Evolutionary conservation across 225 moss, liverwort and hornwort species (phyloP).

Genomic region (Takakia lepidozioides): DNA sequence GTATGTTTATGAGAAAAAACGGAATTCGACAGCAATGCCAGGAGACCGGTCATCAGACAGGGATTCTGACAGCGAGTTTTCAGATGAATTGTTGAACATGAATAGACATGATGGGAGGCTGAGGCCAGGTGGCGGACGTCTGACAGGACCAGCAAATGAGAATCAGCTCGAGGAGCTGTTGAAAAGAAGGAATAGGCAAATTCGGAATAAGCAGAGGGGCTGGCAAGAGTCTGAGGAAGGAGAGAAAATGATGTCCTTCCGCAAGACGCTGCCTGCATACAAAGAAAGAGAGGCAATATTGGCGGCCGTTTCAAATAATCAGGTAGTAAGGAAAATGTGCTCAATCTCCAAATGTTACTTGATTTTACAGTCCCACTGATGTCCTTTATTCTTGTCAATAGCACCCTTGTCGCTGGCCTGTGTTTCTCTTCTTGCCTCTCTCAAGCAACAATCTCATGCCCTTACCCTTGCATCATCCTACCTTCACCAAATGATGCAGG

Average conservation of each 20-base stretch:
- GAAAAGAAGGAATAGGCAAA: slow-evolving; percentile 54
- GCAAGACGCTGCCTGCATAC: slow-evolving; percentile 62
- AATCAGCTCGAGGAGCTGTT: slow-evolving; percentile 56
- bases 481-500: slow-evolving; percentile 31
- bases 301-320: slow-evolving; percentile 46
- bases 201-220: slow-evolving; percentile 66
- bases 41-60: slow-evolving; percentile 13
- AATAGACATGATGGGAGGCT: slow-evolving; percentile 10
- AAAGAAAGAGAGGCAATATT: slow-evolving; percentile 63
- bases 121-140: slow-evolving; percentile 9
- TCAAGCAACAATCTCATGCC: too few relatives aligned
- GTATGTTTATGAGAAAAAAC: slow-evolving; percentile 30
- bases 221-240: slow-evolving; percentile 77
- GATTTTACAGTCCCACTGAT: background rate
- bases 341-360: slow-evolving; percentile 5
- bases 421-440: too few relatives aligned
- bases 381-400: background rate
- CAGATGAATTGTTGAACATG: slow-evolving; percentile 10
- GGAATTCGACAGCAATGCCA: slow-evolving; percentile 4
- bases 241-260: slow-evolving; percentile 54
- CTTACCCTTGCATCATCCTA: too few relatives aligned
- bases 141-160: slow-evolving; percentile 42
- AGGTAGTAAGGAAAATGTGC: slow-evolving; percentile 20
- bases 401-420: too few relatives aligned
- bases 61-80: slow-evolving; percentile 9